A percentile compares a stretch with the other conserved stretches of the same genome.
These are phyloP conservation scores for Arabidopsis arenosa DNA, from an alignment of 345 rosid species.

Conservation along the genomic window DNA sequence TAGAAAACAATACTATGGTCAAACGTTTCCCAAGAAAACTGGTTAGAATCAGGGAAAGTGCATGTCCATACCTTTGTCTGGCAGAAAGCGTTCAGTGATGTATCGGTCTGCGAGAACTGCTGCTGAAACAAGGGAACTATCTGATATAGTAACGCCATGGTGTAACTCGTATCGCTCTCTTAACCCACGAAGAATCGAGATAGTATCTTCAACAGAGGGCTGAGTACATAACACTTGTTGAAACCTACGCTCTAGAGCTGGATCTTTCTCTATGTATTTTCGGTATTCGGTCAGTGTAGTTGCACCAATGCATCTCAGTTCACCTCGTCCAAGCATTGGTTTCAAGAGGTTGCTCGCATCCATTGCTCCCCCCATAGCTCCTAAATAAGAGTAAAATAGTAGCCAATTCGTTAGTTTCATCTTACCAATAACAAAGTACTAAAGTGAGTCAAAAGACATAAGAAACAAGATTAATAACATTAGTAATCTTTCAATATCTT, in stretches of 20 bases:
- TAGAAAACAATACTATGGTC: background rate
- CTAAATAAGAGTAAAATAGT: slow-evolving; percentile 45
- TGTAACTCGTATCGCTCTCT: slow-evolving; percentile 89
- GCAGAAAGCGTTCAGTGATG: slow-evolving; percentile 90
- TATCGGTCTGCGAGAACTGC: slow-evolving; percentile 89
- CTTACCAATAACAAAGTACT: background rate
- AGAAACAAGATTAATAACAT: background rate
- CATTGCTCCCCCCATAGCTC: slow-evolving; percentile 82
- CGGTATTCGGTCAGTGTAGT: slow-evolving; percentile 88
- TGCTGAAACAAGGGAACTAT: slow-evolving; percentile 86
- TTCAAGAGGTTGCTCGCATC: slow-evolving; percentile 95
- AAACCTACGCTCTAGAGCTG: slow-evolving; percentile 91
- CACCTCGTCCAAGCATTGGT: slow-evolving; percentile 95
- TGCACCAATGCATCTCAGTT: slow-evolving; percentile 91
- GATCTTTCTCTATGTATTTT: slow-evolving; percentile 89
- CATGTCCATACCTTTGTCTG: slow-evolving; percentile 77
- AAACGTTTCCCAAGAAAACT: background rate
- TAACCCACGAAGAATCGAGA: slow-evolving; percentile 89
- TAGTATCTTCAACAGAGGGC: slow-evolving; percentile 92
- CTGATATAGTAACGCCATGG: slow-evolving; percentile 94
- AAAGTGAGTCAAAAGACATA: background rate
- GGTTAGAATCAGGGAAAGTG: background rate
- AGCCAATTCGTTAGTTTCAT: background rate
- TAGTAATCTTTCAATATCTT: background rate
- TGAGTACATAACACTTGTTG: slow-evolving; percentile 94